Evolutionary conservation across 139 green algal genomes (phyloP).

Genomic region (Picochlorum sp.): DNA sequence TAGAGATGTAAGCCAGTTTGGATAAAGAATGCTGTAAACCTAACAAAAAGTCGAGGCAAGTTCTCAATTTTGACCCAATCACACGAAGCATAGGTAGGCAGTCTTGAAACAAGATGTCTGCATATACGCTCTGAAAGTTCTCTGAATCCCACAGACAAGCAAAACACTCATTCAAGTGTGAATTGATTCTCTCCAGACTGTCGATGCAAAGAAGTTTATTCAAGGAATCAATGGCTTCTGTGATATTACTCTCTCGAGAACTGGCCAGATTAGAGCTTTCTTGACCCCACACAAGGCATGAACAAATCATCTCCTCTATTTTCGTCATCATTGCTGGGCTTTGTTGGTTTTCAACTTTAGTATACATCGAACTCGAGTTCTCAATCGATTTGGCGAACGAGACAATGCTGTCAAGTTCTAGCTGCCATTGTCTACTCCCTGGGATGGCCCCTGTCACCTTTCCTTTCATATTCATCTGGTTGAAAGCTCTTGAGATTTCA

Average conservation of each 20-base stretch:
- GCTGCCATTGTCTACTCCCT: too few species aligned
- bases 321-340: not conserved
- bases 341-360: not conserved
- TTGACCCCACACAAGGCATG: not conserved
- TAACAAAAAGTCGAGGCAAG: constrained; percentile 27
- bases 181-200: too few species aligned
- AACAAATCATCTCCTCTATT: not conserved
- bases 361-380: not conserved
- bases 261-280: too few species aligned
- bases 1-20: constrained; percentile 79
- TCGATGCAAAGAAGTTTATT: not conserved
- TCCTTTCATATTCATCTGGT: too few species aligned
- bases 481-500: too few species aligned
- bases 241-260: not conserved
- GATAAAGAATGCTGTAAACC: constrained; percentile 42
- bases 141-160: not conserved
- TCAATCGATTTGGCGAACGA: too few species aligned
- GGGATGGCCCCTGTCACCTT: too few species aligned
- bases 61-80: constrained; percentile 27
- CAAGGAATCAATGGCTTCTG: not conserved
- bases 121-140: too few species aligned
- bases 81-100: constrained; percentile 38
- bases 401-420: too few species aligned
- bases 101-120: too few species aligned
- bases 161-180: too few species aligned